Evolutionary conservation across 2,329 filamentous ascomycete genomes (phyloP).

Genomic region (Aspergillus amoenus): DNA sequence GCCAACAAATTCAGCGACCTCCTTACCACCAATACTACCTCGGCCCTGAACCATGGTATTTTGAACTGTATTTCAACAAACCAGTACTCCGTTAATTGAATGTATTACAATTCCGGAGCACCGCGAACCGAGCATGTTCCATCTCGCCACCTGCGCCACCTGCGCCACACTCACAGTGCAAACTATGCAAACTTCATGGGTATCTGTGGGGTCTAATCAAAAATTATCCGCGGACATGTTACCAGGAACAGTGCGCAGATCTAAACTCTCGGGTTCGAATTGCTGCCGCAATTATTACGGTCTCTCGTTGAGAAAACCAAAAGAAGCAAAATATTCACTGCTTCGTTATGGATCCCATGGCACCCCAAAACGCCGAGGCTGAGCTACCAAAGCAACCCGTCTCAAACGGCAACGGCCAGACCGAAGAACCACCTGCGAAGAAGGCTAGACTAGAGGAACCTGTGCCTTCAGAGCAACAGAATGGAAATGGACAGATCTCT

Average conservation of each 20-base stretch:
- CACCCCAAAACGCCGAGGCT: constrained; percentile 13
- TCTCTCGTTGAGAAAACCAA: not conserved
- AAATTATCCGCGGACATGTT: constrained; percentile 3
- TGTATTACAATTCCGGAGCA: too few relatives aligned
- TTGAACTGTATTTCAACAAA: not conserved
- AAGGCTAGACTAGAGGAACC: constrained; percentile 56
- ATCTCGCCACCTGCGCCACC: constrained; percentile 7
- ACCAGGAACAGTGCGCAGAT: not conserved
- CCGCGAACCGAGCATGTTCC: not conserved
- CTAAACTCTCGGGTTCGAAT: not conserved
- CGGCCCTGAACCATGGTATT: not conserved
- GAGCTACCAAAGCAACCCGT: constrained; percentile 22
- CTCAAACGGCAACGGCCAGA: constrained; percentile 26
- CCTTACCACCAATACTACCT: not conserved
- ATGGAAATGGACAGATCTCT: constrained; percentile 20
- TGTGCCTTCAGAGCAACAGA: constrained; percentile 22
- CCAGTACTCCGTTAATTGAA: not conserved
- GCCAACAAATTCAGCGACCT: not conserved
- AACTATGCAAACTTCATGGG: constrained; percentile 24
- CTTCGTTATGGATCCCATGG: not conserved
- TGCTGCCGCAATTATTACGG: not conserved
- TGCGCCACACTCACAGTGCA: constrained; percentile 12
- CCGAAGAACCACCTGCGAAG: constrained; percentile 55
- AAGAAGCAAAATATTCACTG: not conserved
- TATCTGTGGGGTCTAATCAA: constrained; percentile 5